phyloP scores from a whole-genome alignment of 2,329 filamentous ascomycete genomes.

The Fusarium domesticum region DNA sequence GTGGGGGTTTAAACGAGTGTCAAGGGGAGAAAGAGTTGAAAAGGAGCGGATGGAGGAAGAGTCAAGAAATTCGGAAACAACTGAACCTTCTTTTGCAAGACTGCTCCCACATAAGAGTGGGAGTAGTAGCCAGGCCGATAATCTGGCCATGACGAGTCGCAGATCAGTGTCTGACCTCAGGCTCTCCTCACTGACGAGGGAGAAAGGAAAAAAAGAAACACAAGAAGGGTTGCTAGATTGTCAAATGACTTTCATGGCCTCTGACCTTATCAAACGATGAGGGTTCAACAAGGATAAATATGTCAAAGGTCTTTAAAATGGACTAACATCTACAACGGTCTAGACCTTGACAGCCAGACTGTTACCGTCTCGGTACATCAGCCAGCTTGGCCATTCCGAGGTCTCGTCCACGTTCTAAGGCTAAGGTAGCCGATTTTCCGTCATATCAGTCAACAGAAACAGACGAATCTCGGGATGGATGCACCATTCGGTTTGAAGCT shows the following conservation, averaged over 20 bases:
- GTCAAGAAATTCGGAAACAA: constrained; percentile 16
- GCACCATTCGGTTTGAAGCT: too few species aligned
- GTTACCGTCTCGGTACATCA: background rate
- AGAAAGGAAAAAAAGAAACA: background rate
- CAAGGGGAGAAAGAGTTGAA: constrained; percentile 9
- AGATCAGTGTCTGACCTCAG: background rate
- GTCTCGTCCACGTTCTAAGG: background rate
- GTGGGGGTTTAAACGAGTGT: constrained; percentile 10
- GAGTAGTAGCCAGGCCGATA: constrained; percentile 13
- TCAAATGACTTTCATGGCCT: too few species aligned
- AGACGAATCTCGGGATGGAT: too few species aligned
- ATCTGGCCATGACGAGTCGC: constrained; percentile 13
- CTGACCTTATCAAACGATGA: background rate
- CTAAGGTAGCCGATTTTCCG: background rate
- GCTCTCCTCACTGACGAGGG: background rate
- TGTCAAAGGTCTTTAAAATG: background rate
- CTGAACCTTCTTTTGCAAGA: constrained; percentile 21
- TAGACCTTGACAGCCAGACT: background rate
- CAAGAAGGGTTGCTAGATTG: background rate
- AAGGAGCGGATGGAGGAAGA: constrained; percentile 16
- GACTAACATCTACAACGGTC: background rate
- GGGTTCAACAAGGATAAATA: background rate
- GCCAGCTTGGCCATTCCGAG: background rate
- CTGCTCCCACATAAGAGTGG: constrained; percentile 11
- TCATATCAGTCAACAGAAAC: too few species aligned